Evolutionary conservation across 1,284 basidiomycete species (phyloP), one percentile per base, ranked within the genome.

Genomic region (Moesziomyces parantarcticus): DNA sequence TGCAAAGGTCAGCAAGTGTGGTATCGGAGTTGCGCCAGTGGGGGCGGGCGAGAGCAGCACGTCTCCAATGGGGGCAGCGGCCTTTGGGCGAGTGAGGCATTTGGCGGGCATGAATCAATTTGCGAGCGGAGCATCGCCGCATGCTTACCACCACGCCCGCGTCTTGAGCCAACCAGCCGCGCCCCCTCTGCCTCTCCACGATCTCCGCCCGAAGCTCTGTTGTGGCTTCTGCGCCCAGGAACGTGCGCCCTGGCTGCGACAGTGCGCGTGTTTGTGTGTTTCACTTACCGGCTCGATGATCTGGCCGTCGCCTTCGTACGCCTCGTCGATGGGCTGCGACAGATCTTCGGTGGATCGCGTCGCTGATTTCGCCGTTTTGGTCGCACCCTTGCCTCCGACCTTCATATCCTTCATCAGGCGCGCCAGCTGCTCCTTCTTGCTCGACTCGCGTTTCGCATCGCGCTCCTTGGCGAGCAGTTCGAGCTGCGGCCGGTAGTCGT

Each of bases 401-500:
- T 88, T 88, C 78, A 98, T 90, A 85, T 98, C 96, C 63, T 88
- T 88, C 90, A 97, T 91, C 65, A 97, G 85, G 29, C 91, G 87
- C 68, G 88, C 89, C 85, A 98, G 87, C 23, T 92, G 92, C 58
- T 92, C 91, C 46, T 83, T 72, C 70, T 59, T 84, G 79, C 64
- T 91, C 88, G 83, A 92, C 92, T 71, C 88, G 87, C 53, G 89
- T 89, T 76, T 90, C 87, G 20, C 92, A 85, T 11, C 79, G 51
- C 85, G 80, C 62, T 88, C 85, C 39, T 85, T 84, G 9, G 85
- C 84, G 16, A 92, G 88, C 46, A 90, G 89, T 55, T 91, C 88
- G 4, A 99, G 88, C 80, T 97, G 94, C 0, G 95, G 94, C 45
- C 94, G 88, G 84, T 98, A 98, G 69, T 95, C 92, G 64, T 92